Conservation (phyloP, 176 grass and related monocot species). For the Carex scoparia region DNA sequence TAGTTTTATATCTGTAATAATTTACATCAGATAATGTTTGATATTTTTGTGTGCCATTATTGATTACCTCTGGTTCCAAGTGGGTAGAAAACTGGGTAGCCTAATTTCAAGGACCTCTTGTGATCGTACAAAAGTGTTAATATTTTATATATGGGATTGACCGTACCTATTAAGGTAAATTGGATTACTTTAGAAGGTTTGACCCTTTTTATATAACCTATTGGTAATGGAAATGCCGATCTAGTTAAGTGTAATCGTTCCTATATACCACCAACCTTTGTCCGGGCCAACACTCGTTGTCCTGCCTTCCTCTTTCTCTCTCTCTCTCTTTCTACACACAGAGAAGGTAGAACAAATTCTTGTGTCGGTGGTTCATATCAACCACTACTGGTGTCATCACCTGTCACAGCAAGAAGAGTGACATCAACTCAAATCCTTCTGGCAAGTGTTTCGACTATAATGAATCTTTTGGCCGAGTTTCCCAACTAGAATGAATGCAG, state of each 20-base stretch:
- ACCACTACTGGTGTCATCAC: not conserved
- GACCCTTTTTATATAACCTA: not conserved
- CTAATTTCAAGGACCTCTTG: not conserved
- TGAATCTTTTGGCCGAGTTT: constrained; percentile 6
- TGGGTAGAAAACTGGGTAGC: not conserved
- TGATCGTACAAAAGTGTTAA: not conserved
- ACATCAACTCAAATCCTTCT: not conserved
- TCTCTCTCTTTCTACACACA: not conserved
- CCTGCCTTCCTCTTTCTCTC: not conserved
- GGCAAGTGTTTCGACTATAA: constrained; percentile 3
- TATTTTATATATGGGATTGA: not conserved
- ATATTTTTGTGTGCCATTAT: not conserved
- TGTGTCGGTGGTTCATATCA: not conserved
- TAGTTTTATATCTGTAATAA: not conserved
- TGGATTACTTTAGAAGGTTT: not conserved
- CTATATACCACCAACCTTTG: not conserved
- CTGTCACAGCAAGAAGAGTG: not conserved
- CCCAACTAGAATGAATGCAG: constrained; percentile 14
- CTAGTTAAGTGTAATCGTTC: not conserved
- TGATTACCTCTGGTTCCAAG: not conserved
- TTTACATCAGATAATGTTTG: not conserved
- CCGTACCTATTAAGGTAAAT: not conserved
- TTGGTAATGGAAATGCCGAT: not conserved
- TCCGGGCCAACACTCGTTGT: not conserved
- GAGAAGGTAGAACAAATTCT: not conserved